Percentiles rank a stretch among this genome's conserved stretches.
Evolutionary conservation across 345 rosid species (phyloP).

Genomic region (Salix viminalis): DNA sequence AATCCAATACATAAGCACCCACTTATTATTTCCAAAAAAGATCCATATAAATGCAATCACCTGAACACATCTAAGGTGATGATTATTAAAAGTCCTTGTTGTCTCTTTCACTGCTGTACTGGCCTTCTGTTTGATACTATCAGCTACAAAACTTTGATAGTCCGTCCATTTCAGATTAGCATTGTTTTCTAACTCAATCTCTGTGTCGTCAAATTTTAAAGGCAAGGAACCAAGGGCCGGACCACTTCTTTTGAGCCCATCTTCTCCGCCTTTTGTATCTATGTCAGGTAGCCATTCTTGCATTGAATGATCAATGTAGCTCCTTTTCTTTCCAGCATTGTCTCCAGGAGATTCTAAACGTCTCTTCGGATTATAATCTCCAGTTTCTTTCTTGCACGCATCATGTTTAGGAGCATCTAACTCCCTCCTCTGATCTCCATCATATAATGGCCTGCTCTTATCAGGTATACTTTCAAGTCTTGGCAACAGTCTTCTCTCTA

Average conservation of each 20-base stretch:
- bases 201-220: background rate
- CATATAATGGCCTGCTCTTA: constrained; percentile 13
- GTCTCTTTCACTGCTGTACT: background rate
- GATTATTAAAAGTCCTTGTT: background rate
- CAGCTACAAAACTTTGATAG: constrained; percentile 5
- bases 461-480: constrained; percentile 10
- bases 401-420: background rate
- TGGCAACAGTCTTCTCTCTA: constrained; percentile 8
- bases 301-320: constrained; percentile 1
- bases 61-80: constrained; percentile 4
- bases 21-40: background rate
- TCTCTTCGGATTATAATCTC: background rate
- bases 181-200: background rate
- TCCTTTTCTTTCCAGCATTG: background rate
- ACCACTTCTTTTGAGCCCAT: background rate
- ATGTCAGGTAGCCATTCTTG: background rate
- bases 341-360: background rate
- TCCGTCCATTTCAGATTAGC: constrained; percentile 6
- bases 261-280: background rate
- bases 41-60: background rate
- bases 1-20: background rate
- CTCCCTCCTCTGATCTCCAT: background rate
- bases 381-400: background rate
- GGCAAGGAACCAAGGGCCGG: background rate
- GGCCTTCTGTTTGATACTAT: background rate